Evolutionary conservation across 306 rosid species (phyloP).

Genomic region (Dryas octopetala): DNA sequence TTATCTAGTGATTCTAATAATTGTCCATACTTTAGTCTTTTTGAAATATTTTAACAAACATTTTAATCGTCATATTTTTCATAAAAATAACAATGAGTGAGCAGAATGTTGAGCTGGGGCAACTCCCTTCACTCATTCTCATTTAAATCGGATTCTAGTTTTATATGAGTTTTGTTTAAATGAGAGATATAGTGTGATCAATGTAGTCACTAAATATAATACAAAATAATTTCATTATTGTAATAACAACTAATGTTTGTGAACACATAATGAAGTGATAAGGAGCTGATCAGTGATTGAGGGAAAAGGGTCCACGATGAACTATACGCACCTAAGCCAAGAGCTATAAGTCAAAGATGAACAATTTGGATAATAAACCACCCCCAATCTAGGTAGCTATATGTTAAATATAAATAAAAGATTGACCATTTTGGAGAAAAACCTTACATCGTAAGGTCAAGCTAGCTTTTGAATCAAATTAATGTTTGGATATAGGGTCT

Average conservation of each 20-base stretch:
- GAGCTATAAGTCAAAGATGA: slow-evolving; percentile 50
- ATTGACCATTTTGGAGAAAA: slow-evolving; percentile 7
- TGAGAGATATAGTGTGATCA: too few species aligned
- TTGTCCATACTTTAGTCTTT: too few species aligned
- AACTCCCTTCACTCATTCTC: too few species aligned
- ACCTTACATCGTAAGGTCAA: slow-evolving; percentile 1
- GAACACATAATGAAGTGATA: slow-evolving; percentile 15
- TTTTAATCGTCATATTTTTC: too few species aligned
- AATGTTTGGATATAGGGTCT: neutral
- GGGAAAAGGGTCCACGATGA: slow-evolving; percentile 33
- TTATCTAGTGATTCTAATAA: too few species aligned
- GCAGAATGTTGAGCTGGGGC: too few species aligned
- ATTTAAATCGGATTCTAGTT: too few species aligned
- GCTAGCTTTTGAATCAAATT: neutral
- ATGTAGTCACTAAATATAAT: too few species aligned
- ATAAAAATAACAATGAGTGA: too few species aligned
- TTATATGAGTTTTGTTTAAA: too few species aligned
- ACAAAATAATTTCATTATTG: too few species aligned
- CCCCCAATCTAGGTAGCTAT: slow-evolving; percentile 21
- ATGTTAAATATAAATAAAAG: slow-evolving; percentile 14
- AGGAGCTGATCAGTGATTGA: slow-evolving; percentile 5
- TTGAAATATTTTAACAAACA: too few species aligned
- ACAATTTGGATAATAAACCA: slow-evolving; percentile 34
- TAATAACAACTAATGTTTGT: neutral
- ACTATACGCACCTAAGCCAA: slow-evolving; percentile 32